Evolutionary conservation across 768 basidiomycete genomes (phyloP), one percentile per base, ranked within the genome.

Genomic region (Boletus insuetus): DNA sequence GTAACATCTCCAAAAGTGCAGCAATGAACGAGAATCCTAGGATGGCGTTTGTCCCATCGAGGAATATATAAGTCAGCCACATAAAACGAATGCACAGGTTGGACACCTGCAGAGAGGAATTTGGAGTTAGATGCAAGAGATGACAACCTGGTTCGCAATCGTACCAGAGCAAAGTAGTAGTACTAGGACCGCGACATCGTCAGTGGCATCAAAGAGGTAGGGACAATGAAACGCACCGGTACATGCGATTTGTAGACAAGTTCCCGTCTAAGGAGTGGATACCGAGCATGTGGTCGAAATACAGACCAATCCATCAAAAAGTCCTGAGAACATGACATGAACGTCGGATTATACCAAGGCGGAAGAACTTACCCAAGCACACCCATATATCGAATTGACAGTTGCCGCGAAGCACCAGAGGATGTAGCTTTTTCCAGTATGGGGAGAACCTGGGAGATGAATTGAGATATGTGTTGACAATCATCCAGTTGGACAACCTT

Each of bases 271-370:
- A 98, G 79, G 40, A 91, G 74, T 14, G 74, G 80, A 57, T 88
- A 76, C 55, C 62, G 74, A 10, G 77, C 74, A 53, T 75, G 84
- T 4, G 79, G 76, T 54, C 82, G 77, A 40, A 92, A 74, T 32
- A 98, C 64, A 1, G 89, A 91, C 96, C 96, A 98, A 68, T 98
- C 96, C 84, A 96, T 90, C 16, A 89, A 67, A 37, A 94, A 69
- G 64, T 97, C 94, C 92, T 91, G 58, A 50, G 45, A 52, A 35
- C 20, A 22, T 49, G 40, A n/a, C 7, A 41, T 32, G 11, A 17
- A 14, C 22, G 17, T 44, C 12, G 8, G 24, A 46, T 46, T 16
- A 32, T 26, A 19, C 16, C 13, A 12, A 51, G 37, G 16, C 1
- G 16, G 37, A 40, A 19, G 6, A 39, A 64, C 83, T 49, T 63